Conservation (phyloP, 2,329 filamentous ascomycete species). For the Fusarium brachygibbosum region DNA sequence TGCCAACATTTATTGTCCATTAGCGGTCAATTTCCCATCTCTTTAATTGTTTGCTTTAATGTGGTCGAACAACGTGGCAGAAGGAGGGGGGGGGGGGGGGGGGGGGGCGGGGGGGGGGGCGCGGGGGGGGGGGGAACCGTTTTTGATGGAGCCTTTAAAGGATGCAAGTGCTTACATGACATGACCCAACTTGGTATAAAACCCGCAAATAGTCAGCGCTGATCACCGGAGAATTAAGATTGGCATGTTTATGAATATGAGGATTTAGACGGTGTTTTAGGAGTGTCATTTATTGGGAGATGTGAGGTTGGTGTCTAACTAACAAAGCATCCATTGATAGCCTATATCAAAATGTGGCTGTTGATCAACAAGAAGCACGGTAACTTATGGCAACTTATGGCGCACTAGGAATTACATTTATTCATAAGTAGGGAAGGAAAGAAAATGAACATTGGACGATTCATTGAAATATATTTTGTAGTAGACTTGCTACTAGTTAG, state of each 20-base stretch:
- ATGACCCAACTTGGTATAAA: conserved; percentile 27
- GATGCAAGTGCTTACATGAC: conserved; percentile 32
- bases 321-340: not conserved
- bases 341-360: not conserved
- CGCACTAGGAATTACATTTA: not conserved
- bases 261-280: not conserved
- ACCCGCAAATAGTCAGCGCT: conserved; percentile 9
- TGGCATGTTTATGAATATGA: not conserved
- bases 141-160: conserved; percentile 23
- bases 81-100: not conserved
- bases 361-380: not conserved
- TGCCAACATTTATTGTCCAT: not conserved
- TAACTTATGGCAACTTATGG: not conserved
- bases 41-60: conserved; percentile 14
- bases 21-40: not conserved
- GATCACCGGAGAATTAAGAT: conserved; percentile 10
- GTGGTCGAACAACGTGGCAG: conserved; percentile 28
- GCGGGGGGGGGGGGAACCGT: not conserved
- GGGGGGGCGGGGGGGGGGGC: no score
- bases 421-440: not conserved
- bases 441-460: not conserved
- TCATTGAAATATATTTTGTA: not conserved
- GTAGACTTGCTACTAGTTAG: not conserved
- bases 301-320: not conserved
- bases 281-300: no score